Evolutionary conservation across 345 rosid genomes (phyloP), one percentile per base, ranked within the genome.

Genomic region (Trapa incisa): DNA sequence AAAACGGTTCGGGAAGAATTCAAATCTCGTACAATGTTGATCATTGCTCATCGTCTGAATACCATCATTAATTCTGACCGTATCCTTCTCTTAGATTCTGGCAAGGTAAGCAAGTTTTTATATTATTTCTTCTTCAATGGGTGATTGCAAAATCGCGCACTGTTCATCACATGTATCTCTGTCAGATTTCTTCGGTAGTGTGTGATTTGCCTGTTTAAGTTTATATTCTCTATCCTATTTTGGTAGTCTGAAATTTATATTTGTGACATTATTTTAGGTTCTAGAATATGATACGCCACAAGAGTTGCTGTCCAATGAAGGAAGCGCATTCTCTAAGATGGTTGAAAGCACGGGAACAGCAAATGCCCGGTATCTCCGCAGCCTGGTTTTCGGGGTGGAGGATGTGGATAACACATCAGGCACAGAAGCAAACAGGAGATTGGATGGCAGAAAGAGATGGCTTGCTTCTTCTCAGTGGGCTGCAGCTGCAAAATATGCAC

Each of bases 1-100:
- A 88, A 76, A 81, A 87, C 97, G 43, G 91, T 87, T 68, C 85
- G 91, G 1, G 92, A 94, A 78, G 99, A 91, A 73, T 91, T 94
- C 73, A 88, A 71, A 70, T 76, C 89, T 41, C 89, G 99, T 75
- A 80, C 95, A 50, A 88, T 94, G 97, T 83, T 91, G 36, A 78
- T 87, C 12, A 94, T 94, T 37, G 99, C 99, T 56, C 97, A 91
- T 73, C 83, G 96, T 62, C 85, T 88, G 65, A 91, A 91, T 73
- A 94, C 96, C 43, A 86, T 87, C 69, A 85, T 93, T 13, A 95
- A 91, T 71, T 81, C 86, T 66, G 92, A 86, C 68, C 77, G 86
- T 66, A 80, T 93, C 72, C 91, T 90, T 60, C 84, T 93, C 68
- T 95, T 93, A 36, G 87, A 86, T 79, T 85, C 89, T 67, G 96